phyloP scores from a whole-genome alignment of 2,329 filamentous ascomycete genomes.

The Aspergillus puulaauensis region DNA sequence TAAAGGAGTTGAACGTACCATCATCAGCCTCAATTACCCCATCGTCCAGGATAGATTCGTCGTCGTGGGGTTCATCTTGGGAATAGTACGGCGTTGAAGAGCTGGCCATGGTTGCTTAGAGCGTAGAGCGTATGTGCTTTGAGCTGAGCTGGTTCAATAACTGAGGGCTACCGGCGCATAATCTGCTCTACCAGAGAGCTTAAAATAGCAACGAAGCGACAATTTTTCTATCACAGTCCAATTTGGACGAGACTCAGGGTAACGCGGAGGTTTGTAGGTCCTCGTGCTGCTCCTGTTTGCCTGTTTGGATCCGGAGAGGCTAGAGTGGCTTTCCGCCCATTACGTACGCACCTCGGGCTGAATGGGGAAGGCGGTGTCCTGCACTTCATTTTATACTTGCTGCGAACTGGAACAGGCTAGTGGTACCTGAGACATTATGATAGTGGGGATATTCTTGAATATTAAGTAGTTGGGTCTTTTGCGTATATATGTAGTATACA shows the following conservation, averaged over 20 bases:
- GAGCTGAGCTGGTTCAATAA: neutral
- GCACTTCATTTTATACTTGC: neutral
- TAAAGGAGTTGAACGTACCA: constrained; percentile 51
- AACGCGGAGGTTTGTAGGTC: constrained; percentile 10
- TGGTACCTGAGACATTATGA: too few relatives aligned
- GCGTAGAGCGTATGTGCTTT: neutral
- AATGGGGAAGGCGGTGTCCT: constrained; percentile 21
- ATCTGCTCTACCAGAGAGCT: constrained; percentile 15
- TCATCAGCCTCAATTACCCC: constrained; percentile 79
- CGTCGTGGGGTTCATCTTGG: constrained; percentile 61
- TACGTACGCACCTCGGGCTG: constrained; percentile 28
- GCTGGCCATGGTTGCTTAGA: constrained; percentile 31
- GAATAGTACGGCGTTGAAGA: constrained; percentile 42
- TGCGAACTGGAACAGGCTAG: neutral
- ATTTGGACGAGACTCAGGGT: neutral
- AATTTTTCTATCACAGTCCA: neutral
- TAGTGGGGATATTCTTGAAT: too few relatives aligned
- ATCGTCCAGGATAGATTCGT: constrained; percentile 63
- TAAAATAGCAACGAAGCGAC: neutral
- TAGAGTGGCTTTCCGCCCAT: constrained; percentile 38
- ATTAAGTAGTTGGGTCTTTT: neutral
- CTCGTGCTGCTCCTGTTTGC: constrained; percentile 10
- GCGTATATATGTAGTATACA: neutral
- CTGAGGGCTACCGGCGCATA: neutral
- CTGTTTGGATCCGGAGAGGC: constrained; percentile 29